Conservation (phyloP, 2,329 filamentous ascomycete species). For the Fusarium sp. region DNA sequence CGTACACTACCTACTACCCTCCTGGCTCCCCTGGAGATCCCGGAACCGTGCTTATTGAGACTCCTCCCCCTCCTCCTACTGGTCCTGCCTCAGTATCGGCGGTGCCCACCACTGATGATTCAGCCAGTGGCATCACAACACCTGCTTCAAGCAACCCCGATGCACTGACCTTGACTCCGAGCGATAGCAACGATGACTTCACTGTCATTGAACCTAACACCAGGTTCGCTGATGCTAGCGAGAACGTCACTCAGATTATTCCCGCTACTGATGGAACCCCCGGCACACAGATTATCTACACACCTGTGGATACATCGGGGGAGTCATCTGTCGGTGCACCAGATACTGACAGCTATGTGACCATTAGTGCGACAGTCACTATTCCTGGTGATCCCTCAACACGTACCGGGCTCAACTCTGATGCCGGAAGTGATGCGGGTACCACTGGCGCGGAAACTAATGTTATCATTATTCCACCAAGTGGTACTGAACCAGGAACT, state of each 20-base stretch:
- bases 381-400: slow-evolving; percentile 35
- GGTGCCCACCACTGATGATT: slow-evolving; percentile 4
- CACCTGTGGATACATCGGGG: slow-evolving; percentile 13
- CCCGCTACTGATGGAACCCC: slow-evolving; percentile 17
- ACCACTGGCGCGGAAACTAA: slow-evolving; percentile 33
- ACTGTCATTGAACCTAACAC: slow-evolving; percentile 33
- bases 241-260: slow-evolving; percentile 29
- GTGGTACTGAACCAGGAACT: slow-evolving; percentile 35
- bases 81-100: slow-evolving; percentile 15
- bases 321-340: neutral
- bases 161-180: slow-evolving; percentile 25
- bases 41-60: slow-evolving; percentile 29
- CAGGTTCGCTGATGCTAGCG: slow-evolving; percentile 24
- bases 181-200: slow-evolving; percentile 26
- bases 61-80: slow-evolving; percentile 2
- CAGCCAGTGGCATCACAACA: neutral
- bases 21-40: slow-evolving; percentile 22
- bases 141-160: slow-evolving; percentile 14
- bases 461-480: slow-evolving; percentile 34
- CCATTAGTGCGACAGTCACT: slow-evolving; percentile 23
- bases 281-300: slow-evolving; percentile 32
- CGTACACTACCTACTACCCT: slow-evolving; percentile 25
- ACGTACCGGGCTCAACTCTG: neutral
- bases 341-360: slow-evolving; percentile 21
- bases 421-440: neutral